A percentile compares a stretch with the other conserved stretches of the same genome.
Conservation (phyloP, 192 early-diverging fungal genomes). For the Backusella luteola region DNA sequence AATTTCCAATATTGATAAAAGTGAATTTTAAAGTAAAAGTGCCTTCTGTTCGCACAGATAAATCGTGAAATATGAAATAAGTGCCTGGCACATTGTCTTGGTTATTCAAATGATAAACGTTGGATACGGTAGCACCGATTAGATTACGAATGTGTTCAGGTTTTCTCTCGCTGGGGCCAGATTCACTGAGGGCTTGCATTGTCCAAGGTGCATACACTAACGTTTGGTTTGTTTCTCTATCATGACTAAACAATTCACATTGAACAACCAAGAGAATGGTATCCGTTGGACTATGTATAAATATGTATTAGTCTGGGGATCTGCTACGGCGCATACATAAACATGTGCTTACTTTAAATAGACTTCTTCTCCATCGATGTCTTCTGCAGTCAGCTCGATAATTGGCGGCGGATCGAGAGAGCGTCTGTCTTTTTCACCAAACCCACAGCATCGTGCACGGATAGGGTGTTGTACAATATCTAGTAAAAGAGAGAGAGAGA, state of each 20-base stretch:
- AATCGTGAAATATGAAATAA: conserved; percentile 73
- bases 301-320: neutral
- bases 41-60: conserved; percentile 69
- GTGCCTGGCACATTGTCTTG: conserved; percentile 53
- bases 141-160: conserved; percentile 54
- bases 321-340: neutral
- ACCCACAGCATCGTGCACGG: conserved; percentile 72
- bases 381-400: conserved; percentile 60
- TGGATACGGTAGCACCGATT: conserved; percentile 54
- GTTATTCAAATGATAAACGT: conserved; percentile 47
- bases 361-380: conserved; percentile 45
- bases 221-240: conserved; percentile 48
- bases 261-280: conserved; percentile 57
- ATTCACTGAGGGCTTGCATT: neutral
- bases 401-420: conserved; percentile 75
- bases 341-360: conserved; percentile 28
- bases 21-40: conserved; percentile 65
- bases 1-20: conserved; percentile 51
- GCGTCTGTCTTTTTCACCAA: conserved; percentile 74
- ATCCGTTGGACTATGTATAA: conserved; percentile 19
- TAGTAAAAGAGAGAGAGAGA: neutral
- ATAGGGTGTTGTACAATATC: conserved; percentile 62
- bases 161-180: neutral
- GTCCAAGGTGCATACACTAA: conserved; percentile 46
- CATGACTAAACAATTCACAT: conserved; percentile 52